A percentile compares a stretch with the other conserved stretches of the same genome.
These are phyloP conservation scores for Euphorbia tirucalli DNA, from an alignment of 345 rosid species.

Conservation along the genomic window DNA sequence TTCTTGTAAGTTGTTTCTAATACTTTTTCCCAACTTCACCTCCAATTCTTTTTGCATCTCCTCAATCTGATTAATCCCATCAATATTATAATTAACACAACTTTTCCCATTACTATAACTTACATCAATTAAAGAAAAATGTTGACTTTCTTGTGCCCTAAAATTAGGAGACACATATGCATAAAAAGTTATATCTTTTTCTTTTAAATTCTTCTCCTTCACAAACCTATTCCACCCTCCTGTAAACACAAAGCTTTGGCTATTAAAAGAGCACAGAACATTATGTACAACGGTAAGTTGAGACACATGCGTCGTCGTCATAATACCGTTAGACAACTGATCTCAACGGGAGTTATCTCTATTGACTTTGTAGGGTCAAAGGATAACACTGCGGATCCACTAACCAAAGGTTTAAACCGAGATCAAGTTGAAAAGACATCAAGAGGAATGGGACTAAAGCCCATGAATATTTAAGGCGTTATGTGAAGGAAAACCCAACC, in stretches of 20 bases:
- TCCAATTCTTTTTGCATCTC: constrained; percentile 33
- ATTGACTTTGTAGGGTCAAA: too few relatives aligned
- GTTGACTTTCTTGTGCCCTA: constrained; percentile 15
- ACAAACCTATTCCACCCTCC: constrained; percentile 35
- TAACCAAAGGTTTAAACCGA: too few relatives aligned
- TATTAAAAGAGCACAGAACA: too few relatives aligned
- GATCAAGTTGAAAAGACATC: too few relatives aligned
- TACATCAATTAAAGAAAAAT: constrained; percentile 46
- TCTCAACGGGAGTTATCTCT: too few relatives aligned
- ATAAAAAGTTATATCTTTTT: constrained; percentile 22
- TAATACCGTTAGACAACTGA: too few relatives aligned
- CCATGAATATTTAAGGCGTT: too few relatives aligned
- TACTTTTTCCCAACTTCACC: constrained; percentile 22
- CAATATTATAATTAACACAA: background rate
- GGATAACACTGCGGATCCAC: too few relatives aligned
- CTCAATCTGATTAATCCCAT: constrained; percentile 12
- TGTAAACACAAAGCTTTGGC: constrained; percentile 33
- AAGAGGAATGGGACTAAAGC: too few relatives aligned
- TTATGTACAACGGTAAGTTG: too few relatives aligned
- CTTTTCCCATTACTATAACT: constrained; percentile 17
- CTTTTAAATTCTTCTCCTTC: constrained; percentile 27
- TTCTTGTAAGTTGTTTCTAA: constrained; percentile 13
- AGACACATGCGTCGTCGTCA: too few relatives aligned
- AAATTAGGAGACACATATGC: constrained; percentile 15
- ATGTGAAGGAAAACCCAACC: too few relatives aligned